phyloP scores from a whole-genome alignment of 208 protist species.

The Leishmania amazonensis region DNA sequence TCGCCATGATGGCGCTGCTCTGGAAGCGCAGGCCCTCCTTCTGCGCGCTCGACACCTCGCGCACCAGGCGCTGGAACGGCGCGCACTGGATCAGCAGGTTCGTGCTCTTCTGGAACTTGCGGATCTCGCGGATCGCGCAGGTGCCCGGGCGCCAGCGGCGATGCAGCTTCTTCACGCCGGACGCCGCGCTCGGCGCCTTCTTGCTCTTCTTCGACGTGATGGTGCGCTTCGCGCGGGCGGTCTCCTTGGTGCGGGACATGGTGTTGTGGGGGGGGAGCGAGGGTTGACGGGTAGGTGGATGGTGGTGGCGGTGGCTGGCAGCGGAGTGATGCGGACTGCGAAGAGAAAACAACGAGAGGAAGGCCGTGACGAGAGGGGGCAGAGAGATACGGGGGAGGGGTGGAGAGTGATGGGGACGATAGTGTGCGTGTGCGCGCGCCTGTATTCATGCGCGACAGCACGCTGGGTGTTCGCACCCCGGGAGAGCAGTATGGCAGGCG shows the following conservation, averaged over 20 bases:
- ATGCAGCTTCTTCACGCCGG: constrained; percentile 98
- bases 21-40: constrained; percentile 91
- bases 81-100: constrained; percentile 89
- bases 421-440: background rate
- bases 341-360: no score
- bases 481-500: background rate
- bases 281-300: background rate
- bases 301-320: background rate
- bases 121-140: constrained; percentile 98
- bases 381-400: background rate
- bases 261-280: background rate
- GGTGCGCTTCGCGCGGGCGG: constrained; percentile 96
- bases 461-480: no score
- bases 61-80: constrained; percentile 89
- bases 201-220: constrained; percentile 97
- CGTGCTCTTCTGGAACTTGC: constrained; percentile 82
- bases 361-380: background rate
- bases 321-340: no score
- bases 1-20: constrained; percentile 73
- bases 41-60: constrained; percentile 78
- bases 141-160: constrained; percentile 96
- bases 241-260: constrained; percentile 99
- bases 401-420: background rate
- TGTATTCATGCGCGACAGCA: background rate
- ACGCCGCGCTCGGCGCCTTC: constrained; percentile 94